A percentile compares a stretch with the other conserved stretches of the same genome.
phyloP scores from a whole-genome alignment of 78 protist species.

The Dictyostelium capitatum region DNA sequence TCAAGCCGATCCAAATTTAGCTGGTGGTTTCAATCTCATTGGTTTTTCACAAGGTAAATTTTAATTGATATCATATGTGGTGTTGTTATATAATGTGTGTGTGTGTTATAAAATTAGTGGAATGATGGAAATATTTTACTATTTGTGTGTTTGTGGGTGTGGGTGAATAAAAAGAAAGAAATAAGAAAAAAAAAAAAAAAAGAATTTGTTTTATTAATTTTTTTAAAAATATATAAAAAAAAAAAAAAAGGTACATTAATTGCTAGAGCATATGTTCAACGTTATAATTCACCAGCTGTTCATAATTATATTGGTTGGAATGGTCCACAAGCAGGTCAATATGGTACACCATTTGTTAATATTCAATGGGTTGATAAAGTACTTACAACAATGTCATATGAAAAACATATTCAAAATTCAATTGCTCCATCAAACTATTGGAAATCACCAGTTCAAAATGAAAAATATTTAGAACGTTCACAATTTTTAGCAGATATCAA shows the following conservation, averaged over 20 bases:
- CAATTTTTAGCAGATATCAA: slow-evolving; percentile 83
- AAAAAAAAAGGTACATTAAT: slow-evolving; percentile 10
- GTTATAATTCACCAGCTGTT: slow-evolving; percentile 79
- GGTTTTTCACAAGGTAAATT: slow-evolving; percentile 82
- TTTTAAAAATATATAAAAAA: neutral
- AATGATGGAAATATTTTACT: neutral
- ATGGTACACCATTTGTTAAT: slow-evolving; percentile 66
- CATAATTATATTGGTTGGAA: slow-evolving; percentile 80
- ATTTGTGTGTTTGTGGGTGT: neutral
- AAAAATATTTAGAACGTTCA: slow-evolving; percentile 33
- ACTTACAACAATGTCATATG: slow-evolving; percentile 42
- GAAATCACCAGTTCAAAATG: slow-evolving; percentile 42
- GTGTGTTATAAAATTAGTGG: neutral
- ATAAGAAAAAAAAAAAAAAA: too few species aligned
- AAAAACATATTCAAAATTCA: slow-evolving; percentile 17
- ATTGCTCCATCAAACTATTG: slow-evolving; percentile 56
- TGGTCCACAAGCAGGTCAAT: slow-evolving; percentile 89
- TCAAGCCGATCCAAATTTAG: slow-evolving; percentile 80
- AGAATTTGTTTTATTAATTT: too few species aligned
- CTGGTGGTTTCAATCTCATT: slow-evolving; percentile 85
- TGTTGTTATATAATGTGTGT: too few species aligned
- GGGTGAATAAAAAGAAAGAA: too few species aligned
- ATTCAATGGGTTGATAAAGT: slow-evolving; percentile 64
- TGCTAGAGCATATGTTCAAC: slow-evolving; percentile 82
- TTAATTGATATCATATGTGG: slow-evolving; percentile 25